Evolutionary conservation across 192 early-diverging fungal species (phyloP).

Genomic region (Globomyces pollinis-pini): DNA sequence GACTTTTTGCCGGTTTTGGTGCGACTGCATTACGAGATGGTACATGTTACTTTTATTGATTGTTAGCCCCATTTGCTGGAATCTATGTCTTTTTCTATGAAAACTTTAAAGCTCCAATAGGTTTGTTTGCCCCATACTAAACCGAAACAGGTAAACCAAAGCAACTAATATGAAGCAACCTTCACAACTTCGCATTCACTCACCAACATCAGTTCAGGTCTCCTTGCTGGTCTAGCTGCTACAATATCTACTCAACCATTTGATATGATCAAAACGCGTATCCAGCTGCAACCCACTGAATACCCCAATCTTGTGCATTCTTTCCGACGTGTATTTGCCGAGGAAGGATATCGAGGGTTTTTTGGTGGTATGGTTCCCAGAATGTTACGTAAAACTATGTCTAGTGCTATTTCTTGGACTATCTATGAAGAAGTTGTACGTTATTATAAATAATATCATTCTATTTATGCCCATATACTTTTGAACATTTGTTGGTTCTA

Average conservation of each 20-base stretch:
- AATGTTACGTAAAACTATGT: conserved; percentile 72
- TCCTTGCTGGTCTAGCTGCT: conserved; percentile 62
- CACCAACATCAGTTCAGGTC: conserved; percentile 55
- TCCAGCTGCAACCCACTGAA: conserved; percentile 74
- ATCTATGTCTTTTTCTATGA: conserved; percentile 88
- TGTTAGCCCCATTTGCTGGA: conserved; percentile 86
- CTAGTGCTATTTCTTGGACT: conserved; percentile 84
- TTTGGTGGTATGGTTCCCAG: conserved; percentile 79
- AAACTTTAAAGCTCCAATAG: too few species aligned
- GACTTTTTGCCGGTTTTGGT: conserved; percentile 80
- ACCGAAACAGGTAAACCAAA: neutral
- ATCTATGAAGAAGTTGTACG: conserved; percentile 92
- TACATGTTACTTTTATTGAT: too few species aligned
- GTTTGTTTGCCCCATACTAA: conserved; percentile 5
- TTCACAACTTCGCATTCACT: too few species aligned
- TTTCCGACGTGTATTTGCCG: conserved; percentile 46
- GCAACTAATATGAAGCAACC: too few species aligned
- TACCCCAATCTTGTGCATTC: conserved; percentile 48
- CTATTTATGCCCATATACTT: too few species aligned
- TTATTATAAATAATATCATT: too few species aligned
- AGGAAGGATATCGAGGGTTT: conserved; percentile 71
- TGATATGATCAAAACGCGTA: conserved; percentile 86
- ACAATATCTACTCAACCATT: conserved; percentile 87
- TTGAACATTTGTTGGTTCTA: too few species aligned
- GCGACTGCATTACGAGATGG: conserved; percentile 82